phyloP scores from a whole-genome alignment of 148 eudicot species.

The Cornus kousa region DNA sequence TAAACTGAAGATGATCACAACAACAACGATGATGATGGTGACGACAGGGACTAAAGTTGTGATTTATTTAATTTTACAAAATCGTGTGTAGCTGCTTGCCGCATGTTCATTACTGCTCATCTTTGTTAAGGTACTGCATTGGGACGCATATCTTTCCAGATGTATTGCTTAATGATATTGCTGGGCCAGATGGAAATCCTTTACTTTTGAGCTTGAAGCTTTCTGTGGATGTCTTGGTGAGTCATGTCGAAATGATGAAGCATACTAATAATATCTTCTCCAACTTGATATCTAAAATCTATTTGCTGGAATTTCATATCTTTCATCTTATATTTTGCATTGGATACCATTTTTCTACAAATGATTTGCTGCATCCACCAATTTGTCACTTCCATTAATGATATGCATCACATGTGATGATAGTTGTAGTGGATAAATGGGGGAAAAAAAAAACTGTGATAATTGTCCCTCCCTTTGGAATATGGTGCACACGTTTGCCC shows the following conservation, averaged over 20 bases:
- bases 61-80: neutral
- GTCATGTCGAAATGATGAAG: slow-evolving; percentile 23
- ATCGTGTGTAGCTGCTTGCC: neutral
- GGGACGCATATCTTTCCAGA: slow-evolving; percentile 78
- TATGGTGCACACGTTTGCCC: neutral
- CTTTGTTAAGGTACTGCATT: slow-evolving; percentile 52
- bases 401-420: neutral
- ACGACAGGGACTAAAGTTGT: neutral
- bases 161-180: slow-evolving; percentile 93
- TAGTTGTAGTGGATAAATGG: neutral
- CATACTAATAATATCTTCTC: neutral
- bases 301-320: neutral
- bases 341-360: neutral
- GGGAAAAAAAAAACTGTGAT: neutral
- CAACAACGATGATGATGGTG: neutral
- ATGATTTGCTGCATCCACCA: neutral
- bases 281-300: neutral
- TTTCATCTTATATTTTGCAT: neutral
- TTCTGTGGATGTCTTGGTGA: slow-evolving; percentile 92
- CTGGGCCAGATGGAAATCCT: slow-evolving; percentile 85
- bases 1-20: neutral
- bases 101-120: neutral
- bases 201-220: slow-evolving; percentile 90
- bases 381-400: neutral
- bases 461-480: neutral